Evolutionary conservation across 352 stramenopile species (phyloP), one percentile per base, ranked within the genome.

Genomic region (Pythium apleroticum): DNA sequence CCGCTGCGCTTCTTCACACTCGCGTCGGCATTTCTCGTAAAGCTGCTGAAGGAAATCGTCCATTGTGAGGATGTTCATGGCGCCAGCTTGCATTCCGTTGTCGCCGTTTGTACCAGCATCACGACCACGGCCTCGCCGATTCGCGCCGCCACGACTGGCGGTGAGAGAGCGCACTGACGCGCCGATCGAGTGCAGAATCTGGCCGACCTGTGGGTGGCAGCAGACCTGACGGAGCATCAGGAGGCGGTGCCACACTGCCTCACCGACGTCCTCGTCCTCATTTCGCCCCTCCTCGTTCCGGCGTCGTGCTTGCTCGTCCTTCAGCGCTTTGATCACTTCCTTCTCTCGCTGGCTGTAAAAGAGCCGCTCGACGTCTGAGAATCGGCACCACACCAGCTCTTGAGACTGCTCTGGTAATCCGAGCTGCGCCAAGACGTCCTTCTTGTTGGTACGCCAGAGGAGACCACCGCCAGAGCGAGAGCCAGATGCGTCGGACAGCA

Each of bases 201-300:
- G 76, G 9, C 86, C 85, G 17, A 98, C 81, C 69, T 97, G 90
- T 8, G 92, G 93, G 72, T 98, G 93, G 48, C 91, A 98, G 62
- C 93, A 98, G 4, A 96, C 83, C 65, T 97, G 91, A 15, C 92
- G 84, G 33, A 98, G 72, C 35, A 84, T 66, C 20, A 97, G 74
- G 10, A 98, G 58, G 19, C 86, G 81, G 30, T 83, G 68, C 71
- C 82, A 84, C 25, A 97, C 63, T 6, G 43, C 68, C 19, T 76
- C 72, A 19, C 75, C 74, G 15, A 80, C 53, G 14, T 77, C 62
- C 33, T 61, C 66, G 19, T 61, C 45, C 45, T 64, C n/a, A 30
- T 43, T 12, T 4, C 30, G 22, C 0, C 48, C 33, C 12, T 52
- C 8, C 39, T 60, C 19, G 3, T 46, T 52, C 14, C 81, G 71